Evolutionary conservation across 805 yeast genomes (phyloP).

Genomic region (Phaffomyces opuntiae): DNA sequence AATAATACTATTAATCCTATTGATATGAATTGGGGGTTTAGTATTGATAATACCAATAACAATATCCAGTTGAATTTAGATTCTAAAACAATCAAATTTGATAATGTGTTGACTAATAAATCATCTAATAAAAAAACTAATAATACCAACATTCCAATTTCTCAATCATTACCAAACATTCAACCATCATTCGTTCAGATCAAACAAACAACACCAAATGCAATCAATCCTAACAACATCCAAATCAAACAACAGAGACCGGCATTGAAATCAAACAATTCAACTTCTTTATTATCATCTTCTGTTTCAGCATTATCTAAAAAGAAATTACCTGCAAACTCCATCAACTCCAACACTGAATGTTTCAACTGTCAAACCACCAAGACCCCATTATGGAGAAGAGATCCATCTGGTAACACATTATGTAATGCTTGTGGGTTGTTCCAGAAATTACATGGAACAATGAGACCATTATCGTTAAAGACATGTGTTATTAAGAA

Average conservation of each 20-base stretch:
- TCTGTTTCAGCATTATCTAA: constrained; percentile 15
- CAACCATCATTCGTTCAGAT: background rate
- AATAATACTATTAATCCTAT: constrained; percentile 27
- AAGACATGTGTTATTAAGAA: constrained; percentile 91
- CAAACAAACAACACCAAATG: background rate
- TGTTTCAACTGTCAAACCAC: constrained; percentile 87
- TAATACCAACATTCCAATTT: constrained; percentile 1
- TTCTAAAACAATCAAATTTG: constrained; percentile 12
- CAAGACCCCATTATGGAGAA: constrained; percentile 91
- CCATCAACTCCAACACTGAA: constrained; percentile 23
- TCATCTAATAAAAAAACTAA: background rate
- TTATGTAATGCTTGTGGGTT: constrained; percentile 94
- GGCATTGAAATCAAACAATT: background rate
- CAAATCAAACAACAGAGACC: background rate
- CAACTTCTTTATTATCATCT: constrained; percentile 3
- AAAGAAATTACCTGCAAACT: constrained; percentile 16
- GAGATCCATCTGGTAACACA: constrained; percentile 85
- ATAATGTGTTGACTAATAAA: background rate
- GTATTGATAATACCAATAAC: constrained; percentile 21
- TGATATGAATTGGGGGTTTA: constrained; percentile 33
- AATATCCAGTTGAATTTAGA: constrained; percentile 9
- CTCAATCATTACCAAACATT: constrained; percentile 4
- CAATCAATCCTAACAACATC: background rate
- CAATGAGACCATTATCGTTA: constrained; percentile 79
- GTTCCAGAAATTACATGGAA: constrained; percentile 86